Evolutionary conservation across 2,329 filamentous ascomycete species (phyloP), one percentile per base, ranked within the genome.

Genomic region (Alternaria arbusti): DNA sequence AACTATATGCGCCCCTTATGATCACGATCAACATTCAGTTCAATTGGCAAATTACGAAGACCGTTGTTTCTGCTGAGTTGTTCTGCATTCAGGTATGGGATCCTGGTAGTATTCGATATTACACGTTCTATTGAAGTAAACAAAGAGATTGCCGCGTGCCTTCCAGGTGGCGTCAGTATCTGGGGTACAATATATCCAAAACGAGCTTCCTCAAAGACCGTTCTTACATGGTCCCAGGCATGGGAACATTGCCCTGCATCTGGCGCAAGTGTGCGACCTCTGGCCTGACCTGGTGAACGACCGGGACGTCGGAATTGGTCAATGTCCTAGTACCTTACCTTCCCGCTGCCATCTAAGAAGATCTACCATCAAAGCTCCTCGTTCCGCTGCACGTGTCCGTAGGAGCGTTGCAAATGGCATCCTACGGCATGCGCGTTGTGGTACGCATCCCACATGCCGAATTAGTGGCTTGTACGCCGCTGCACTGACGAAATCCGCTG

Each of bases 301-400:
- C 40, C 50, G 17, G 44, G 36, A 49, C 25, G 51, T 63, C 51
- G 47, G 61, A 56, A 58, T 57, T 50, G 47, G 63, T 45, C 64
- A 64, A 68, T 64, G 65, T 63, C 57, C 62, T 54, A 44, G 30
- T 52, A 52, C 30, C 28, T 40, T 52, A 10, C 20, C 30, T 9
- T 36, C 32, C 67, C 64, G 65, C 49, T 54, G 61, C 46, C 30
- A 57, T 47, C 57, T 40, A 57, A 58, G 61, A 59, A 55, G 46
- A 56, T 44, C 59, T 51, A 59, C 54, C 64, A 69, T 63, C 71
- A 68, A 63, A 70, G 71, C 71, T 66, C 71, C 58, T 61, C 63
- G 66, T 64, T 59, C 61, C 57, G 44, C 52, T 64, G 58, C 40
- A 40, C 58, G 56, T 59, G 49, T 59, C 28, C 9, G 22, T 57